Conservation (phyloP, 495 filamentous ascomycete genomes). For the Penicillium verhagenii region DNA sequence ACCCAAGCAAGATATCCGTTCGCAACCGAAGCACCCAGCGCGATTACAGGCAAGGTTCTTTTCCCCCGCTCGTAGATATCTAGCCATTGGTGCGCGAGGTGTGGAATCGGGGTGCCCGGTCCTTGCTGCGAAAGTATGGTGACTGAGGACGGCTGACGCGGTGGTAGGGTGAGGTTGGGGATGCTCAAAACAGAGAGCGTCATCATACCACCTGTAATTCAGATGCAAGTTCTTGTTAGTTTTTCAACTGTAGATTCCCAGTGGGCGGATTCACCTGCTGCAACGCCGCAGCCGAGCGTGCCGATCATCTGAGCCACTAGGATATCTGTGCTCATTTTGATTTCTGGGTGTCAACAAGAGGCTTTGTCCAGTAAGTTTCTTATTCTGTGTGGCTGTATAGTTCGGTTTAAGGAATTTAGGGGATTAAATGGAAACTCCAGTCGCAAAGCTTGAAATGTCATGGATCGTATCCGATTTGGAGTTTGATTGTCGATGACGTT, state of each 20-base stretch:
- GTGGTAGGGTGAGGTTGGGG: constrained; percentile 24
- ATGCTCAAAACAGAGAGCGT: constrained; percentile 23
- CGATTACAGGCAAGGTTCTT: constrained; percentile 22
- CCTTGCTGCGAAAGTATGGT: not conserved
- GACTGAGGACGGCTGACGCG: constrained; percentile 18
- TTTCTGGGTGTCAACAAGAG: not conserved
- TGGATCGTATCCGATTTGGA: too few relatives aligned
- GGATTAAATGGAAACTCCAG: too few relatives aligned
- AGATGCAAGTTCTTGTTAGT: not conserved
- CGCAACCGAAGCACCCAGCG: constrained; percentile 19
- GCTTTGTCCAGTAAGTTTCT: not conserved
- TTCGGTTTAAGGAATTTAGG: not conserved
- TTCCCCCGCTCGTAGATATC: constrained; percentile 28
- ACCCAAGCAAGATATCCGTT: constrained; percentile 32
- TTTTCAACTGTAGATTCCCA: not conserved
- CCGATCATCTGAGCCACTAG: constrained; percentile 25
- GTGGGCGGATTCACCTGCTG: constrained; percentile 16
- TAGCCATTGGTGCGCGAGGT: constrained; percentile 34
- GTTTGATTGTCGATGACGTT: too few relatives aligned
- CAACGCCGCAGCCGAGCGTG: constrained; percentile 26
- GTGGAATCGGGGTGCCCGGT: constrained; percentile 19
- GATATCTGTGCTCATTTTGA: constrained; percentile 12
- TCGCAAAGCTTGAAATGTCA: too few relatives aligned
- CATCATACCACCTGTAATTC: constrained; percentile 22
- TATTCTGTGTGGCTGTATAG: not conserved